Conservation (phyloP, 2,329 filamentous ascomycete species). For the Monosporascus sp. region DNA sequence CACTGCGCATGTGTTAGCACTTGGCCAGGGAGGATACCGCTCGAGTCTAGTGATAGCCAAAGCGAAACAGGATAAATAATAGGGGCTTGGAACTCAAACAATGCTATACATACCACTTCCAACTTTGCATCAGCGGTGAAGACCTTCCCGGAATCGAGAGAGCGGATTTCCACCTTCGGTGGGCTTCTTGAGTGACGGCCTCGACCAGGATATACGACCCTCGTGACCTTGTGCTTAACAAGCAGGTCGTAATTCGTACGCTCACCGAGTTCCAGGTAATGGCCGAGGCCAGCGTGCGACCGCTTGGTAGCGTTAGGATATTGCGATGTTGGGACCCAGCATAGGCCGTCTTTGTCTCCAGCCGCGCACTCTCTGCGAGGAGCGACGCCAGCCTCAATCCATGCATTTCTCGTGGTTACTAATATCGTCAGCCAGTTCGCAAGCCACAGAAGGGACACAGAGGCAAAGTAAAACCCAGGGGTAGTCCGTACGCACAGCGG, state of each 20-base stretch:
- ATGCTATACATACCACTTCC: neutral
- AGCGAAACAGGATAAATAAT: too few species aligned
- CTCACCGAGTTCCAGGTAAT: conserved; percentile 21
- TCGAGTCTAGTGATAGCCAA: too few species aligned
- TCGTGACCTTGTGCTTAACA: conserved; percentile 24
- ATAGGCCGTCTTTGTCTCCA: conserved; percentile 27
- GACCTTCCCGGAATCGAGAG: neutral
- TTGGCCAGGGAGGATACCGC: neutral
- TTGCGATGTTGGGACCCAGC: conserved; percentile 25
- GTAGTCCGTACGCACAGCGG: conserved; percentile 1
- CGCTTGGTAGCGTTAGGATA: conserved; percentile 21
- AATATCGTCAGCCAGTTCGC: neutral
- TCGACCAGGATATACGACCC: conserved; percentile 10
- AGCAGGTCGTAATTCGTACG: conserved; percentile 21
- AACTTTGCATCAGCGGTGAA: neutral
- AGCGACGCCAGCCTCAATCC: conserved; percentile 20
- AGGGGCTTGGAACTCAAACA: neutral
- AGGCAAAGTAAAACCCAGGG: neutral
- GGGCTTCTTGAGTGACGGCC: neutral
- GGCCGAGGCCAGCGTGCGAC: conserved; percentile 25
- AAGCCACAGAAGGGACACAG: neutral
- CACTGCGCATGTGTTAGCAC: neutral
- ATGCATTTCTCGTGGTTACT: conserved; percentile 13
- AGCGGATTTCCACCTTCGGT: neutral
- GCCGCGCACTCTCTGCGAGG: conserved; percentile 18